These are phyloP conservation scores for Berberis vulgaris DNA, from an alignment of 164 flowering plant species.

Conservation along the genomic window DNA sequence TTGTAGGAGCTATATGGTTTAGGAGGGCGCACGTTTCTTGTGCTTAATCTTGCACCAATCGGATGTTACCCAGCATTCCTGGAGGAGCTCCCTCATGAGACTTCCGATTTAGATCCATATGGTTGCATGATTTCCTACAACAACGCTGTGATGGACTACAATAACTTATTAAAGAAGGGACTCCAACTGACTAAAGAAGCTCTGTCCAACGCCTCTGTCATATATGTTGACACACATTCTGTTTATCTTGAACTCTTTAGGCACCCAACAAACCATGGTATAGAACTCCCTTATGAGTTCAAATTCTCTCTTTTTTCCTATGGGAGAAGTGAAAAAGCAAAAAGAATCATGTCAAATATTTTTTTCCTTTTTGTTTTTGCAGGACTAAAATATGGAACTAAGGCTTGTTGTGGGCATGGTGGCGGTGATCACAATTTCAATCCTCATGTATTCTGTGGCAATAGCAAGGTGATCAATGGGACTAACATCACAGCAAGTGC, in stretches of 20 bases:
- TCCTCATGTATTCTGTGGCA: slow-evolving; percentile 58
- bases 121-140: slow-evolving; percentile 78
- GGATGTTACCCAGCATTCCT: slow-evolving; percentile 76
- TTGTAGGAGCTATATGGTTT: slow-evolving; percentile 32
- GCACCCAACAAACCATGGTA: slow-evolving; percentile 60
- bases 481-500: slow-evolving; percentile 39
- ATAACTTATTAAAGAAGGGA: slow-evolving; percentile 44
- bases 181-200: slow-evolving; percentile 30
- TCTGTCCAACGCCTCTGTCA: slow-evolving; percentile 43
- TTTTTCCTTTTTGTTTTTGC: background rate
- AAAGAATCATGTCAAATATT: background rate
- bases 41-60: slow-evolving; percentile 70
- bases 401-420: slow-evolving; percentile 84
- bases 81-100: slow-evolving; percentile 39
- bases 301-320: background rate
- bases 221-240: slow-evolving; percentile 55
- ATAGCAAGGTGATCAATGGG: slow-evolving; percentile 40
- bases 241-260: slow-evolving; percentile 61
- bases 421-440: slow-evolving; percentile 62
- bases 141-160: slow-evolving; percentile 69
- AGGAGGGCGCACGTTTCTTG: slow-evolving; percentile 68
- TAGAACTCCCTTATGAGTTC: background rate
- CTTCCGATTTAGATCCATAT: slow-evolving; percentile 49
- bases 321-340: background rate
- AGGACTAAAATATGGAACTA: slow-evolving; percentile 64